phyloP scores from a whole-genome alignment of 2,329 filamentous ascomycete species.

The Neonectria magnoliae region DNA sequence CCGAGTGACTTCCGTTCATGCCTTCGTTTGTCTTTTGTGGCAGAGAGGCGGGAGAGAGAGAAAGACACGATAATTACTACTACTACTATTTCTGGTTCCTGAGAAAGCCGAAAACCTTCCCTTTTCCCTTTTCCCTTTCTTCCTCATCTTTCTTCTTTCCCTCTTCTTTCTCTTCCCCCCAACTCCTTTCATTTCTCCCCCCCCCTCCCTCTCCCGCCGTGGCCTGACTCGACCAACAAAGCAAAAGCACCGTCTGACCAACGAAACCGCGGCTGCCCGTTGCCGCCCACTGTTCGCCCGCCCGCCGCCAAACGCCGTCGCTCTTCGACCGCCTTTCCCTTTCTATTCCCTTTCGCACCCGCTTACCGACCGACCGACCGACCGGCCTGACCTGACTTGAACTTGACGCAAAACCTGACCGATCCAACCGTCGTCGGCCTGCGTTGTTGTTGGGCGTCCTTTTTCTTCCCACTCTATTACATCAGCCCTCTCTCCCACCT shows the following conservation, averaged over 20 bases:
- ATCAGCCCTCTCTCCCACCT: not conserved
- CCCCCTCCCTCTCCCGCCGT: not conserved
- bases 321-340: slow-evolving; percentile 42
- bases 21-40: not conserved
- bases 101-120: slow-evolving; percentile 1
- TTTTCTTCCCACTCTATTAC: not conserved
- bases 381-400: slow-evolving; percentile 33
- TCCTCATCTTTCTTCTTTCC: not conserved
- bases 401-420: slow-evolving; percentile 30
- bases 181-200: not conserved
- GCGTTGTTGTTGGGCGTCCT: slow-evolving; percentile 1
- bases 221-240: slow-evolving; percentile 15
- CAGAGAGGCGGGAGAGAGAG: no score
- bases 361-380: slow-evolving; percentile 15
- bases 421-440: slow-evolving; percentile 15
- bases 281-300: no score
- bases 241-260: slow-evolving; percentile 7
- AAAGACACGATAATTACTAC: not conserved
- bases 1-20: slow-evolving; percentile 12
- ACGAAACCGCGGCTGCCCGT: slow-evolving; percentile 17
- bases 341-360: slow-evolving; percentile 21
- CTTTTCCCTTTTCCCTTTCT: not conserved
- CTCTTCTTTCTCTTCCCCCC: not conserved
- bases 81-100: not conserved
- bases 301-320: slow-evolving; percentile 26